Evolutionary conservation across 176 grass and related monocot species (phyloP), one percentile per base, ranked within the genome.

Genomic region (Oryza glumipatula): DNA sequence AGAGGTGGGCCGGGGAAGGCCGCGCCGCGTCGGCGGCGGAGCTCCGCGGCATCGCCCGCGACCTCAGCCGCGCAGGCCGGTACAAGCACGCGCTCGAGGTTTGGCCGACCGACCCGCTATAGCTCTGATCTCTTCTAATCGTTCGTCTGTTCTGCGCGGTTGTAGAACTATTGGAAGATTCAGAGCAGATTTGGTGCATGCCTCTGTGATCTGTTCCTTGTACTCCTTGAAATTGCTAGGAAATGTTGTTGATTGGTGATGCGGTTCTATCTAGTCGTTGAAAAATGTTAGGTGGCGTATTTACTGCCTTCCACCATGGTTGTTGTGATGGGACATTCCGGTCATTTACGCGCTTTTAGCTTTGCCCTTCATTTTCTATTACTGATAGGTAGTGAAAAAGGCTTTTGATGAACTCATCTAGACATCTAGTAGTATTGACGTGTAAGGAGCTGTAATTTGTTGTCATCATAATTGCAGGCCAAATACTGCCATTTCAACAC

Each of bases 71-170:
- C 78, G 86, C 67, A 30, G 82, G 87, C 51, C 93, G 91, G 24
- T 98, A 49, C 80, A 95, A 98, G 85, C 93, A 98, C 80, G 93
- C 95, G 8, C 93, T 98, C 14, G 95, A 95, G 93, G 95, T 97
- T 77, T 16, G 82, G 49, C 49, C 49, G 4, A 49, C 54, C 24
- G 43, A 41, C 52, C 24, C 10, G 12, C 78, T 19, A 65, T 64
- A 43, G 4, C 52, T 54, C 13, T 65, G 15, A 30, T 11, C 67
- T 17, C 17, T 56, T 67, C 45, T 52, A n/a, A 35, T 58, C n/a
- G 54, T 58, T 9, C 17, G 9, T n/a, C 43, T 65, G 26, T 65
- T 38, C 1, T 38, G 30, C 43, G 8, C 11, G 4, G 13, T 10
- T n/a, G 16, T 60, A 21, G 58, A 30, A 11, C 16, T 49, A 9